Conservation (phyloP, 768 basidiomycete species). For the Suillus alpinus region DNA sequence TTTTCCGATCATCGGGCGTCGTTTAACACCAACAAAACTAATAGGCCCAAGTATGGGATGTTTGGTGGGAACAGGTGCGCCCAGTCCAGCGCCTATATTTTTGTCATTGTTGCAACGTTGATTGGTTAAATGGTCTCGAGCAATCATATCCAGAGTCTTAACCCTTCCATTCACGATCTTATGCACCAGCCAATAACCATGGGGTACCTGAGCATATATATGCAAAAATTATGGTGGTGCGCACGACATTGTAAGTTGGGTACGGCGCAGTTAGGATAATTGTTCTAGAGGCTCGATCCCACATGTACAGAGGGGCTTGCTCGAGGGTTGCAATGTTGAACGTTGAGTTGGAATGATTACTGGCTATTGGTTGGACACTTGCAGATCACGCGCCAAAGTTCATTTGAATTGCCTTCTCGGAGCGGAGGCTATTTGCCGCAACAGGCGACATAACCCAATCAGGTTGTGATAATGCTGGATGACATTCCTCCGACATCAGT, state of each 20-base stretch:
- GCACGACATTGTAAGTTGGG: neutral
- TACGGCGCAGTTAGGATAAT: neutral
- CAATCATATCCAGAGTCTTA: neutral
- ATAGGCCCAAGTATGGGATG: neutral
- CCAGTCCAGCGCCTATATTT: too few relatives aligned
- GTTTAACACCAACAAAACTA: neutral
- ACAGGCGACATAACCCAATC: neutral
- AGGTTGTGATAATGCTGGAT: neutral
- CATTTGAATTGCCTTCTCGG: neutral
- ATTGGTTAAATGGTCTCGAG: neutral
- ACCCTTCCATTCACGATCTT: neutral
- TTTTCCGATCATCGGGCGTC: neutral
- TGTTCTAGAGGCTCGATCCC: too few relatives aligned
- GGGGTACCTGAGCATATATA: neutral
- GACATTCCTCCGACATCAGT: neutral
- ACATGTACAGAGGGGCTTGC: too few relatives aligned
- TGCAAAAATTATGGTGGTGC: neutral
- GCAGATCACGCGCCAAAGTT: too few relatives aligned
- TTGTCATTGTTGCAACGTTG: neutral
- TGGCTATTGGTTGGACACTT: too few relatives aligned
- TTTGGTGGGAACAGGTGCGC: neutral
- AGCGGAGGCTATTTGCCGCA: neutral
- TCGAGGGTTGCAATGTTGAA: too few relatives aligned
- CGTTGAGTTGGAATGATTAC: too few relatives aligned
- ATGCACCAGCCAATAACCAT: neutral